These are phyloP conservation scores for Entophlyctis luteolus DNA, from an alignment of 192 early-diverging fungal species.

Conservation along the genomic window DNA sequence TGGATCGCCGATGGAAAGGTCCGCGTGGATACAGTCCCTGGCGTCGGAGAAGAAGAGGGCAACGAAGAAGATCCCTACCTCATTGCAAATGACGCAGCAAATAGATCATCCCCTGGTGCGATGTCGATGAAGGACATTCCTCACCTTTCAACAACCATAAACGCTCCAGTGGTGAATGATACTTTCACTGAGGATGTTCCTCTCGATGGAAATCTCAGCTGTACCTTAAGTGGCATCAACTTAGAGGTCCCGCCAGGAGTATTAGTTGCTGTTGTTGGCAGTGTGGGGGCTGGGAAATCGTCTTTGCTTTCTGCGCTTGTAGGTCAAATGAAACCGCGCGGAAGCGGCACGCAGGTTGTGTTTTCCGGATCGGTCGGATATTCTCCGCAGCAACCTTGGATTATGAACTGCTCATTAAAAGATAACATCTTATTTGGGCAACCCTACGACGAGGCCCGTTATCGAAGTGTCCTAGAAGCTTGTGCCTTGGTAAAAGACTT, in stretches of 20 bases:
- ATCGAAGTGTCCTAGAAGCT: slow-evolving; percentile 59
- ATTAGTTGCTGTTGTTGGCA: slow-evolving; percentile 58
- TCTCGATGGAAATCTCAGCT: not conserved
- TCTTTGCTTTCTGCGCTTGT: slow-evolving; percentile 36
- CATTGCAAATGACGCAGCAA: not conserved
- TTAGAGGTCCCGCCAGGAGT: slow-evolving; percentile 32
- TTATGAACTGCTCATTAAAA: slow-evolving; percentile 61
- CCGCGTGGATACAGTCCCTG: slow-evolving; percentile 36
- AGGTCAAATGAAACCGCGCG: slow-evolving; percentile 32
- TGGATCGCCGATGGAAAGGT: too few species aligned
- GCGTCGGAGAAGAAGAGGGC: not conserved
- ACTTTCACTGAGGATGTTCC: not conserved
- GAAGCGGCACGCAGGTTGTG: slow-evolving; percentile 41
- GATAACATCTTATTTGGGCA: slow-evolving; percentile 70
- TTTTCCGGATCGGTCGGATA: slow-evolving; percentile 71
- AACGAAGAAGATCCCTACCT: not conserved
- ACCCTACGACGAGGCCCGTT: slow-evolving; percentile 56
- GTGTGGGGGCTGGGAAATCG: slow-evolving; percentile 38
- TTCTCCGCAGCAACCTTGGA: slow-evolving; percentile 80
- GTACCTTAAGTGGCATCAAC: slow-evolving; percentile 22
- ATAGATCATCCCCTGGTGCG: not conserved
- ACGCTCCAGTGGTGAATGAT: not conserved
- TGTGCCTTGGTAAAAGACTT: slow-evolving; percentile 73
- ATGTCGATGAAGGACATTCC: not conserved
- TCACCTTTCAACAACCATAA: not conserved